Evolutionary conservation across 768 basidiomycete genomes (phyloP), one percentile per base, ranked within the genome.

Genomic region (Mycena epipterygia): DNA sequence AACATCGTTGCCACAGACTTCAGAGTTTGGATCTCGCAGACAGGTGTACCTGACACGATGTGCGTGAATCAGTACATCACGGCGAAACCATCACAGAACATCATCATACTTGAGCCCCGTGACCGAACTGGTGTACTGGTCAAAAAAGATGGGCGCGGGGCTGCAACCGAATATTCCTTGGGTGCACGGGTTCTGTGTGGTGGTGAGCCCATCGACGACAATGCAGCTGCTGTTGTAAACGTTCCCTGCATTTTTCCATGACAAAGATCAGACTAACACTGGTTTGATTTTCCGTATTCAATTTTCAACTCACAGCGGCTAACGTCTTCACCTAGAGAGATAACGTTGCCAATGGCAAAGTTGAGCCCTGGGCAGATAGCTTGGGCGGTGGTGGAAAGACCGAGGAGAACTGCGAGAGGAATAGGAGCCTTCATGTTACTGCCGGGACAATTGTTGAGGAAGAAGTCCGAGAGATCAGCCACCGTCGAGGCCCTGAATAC

Each of bases 1-100:
- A n/a, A 66, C 63, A 52, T 77, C 68, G 33, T 49, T 61, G 30
- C 77, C 77, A 68, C 80, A 80, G 21, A 4, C 42, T 3, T 74
- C 81, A 57, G 76, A 72, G 65, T 73, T 77, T 21, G 73, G 70
- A 65, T 81, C 81, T 16, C 35, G 13, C n/a, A 72, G 74, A 59
- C 79, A 81, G 32, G 73, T 65, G 35, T 81, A 80, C 23, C 81
- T 81, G 49, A 55, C 3, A 48, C n/a, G 44, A 61, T 61, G 59
- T 46, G 32, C 32, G 49, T 33, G 30, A 52, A 59, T 37, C 67
- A 60, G 41, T 48, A 70, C 23, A 44, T 48, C 27, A 57, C 4
- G 62, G 42, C 19, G 51, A 58, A 23, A 68, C 29, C 39, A 42
- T 53, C 37, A 39, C 48, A 57, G 32, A 29, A 37, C 14, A 49